Conservation (phyloP, 768 basidiomycete genomes). For the Naganishia randhawae region DNA sequence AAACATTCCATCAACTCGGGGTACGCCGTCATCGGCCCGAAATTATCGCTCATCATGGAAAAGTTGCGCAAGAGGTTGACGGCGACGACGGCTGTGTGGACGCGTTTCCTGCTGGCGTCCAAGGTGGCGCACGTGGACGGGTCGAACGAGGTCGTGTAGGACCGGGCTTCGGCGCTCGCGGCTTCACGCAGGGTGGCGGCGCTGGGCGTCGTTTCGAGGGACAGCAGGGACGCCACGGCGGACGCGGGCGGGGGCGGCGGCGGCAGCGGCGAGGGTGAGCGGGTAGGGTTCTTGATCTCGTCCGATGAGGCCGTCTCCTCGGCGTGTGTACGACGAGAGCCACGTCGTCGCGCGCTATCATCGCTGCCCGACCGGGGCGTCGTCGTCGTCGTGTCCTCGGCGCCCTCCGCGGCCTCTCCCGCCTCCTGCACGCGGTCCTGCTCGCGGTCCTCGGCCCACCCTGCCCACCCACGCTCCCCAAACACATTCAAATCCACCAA, state of each 20-base stretch:
- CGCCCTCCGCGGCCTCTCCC: slow-evolving; percentile 29
- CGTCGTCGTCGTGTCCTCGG: too few species aligned
- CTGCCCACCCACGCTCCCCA: slow-evolving; percentile 45
- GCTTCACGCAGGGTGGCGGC: slow-evolving; percentile 1
- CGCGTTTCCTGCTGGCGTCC: slow-evolving; percentile 30
- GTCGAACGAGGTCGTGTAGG: slow-evolving; percentile 55
- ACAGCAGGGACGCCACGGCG: not conserved
- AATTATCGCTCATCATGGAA: slow-evolving; percentile 69
- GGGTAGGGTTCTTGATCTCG: too few species aligned
- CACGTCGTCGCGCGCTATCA: not conserved
- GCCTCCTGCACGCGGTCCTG: not conserved
- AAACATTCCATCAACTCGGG: slow-evolving; percentile 64
- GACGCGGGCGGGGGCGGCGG: not conserved
- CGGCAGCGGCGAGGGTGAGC: too few species aligned
- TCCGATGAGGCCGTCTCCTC: too few species aligned
- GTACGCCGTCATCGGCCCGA: slow-evolving; percentile 63
- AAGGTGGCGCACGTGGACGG: slow-evolving; percentile 63
- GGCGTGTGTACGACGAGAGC: not conserved
- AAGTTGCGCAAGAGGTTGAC: slow-evolving; percentile 83
- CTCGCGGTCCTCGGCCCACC: slow-evolving; percentile 49
- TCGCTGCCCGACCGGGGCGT: not conserved
- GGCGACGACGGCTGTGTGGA: slow-evolving; percentile 64
- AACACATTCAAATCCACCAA: slow-evolving; percentile 80
- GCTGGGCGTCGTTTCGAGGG: not conserved
- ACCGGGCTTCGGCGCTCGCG: slow-evolving; percentile 29